phyloP scores from a whole-genome alignment of 2,329 filamentous ascomycete species.

The Akanthomyces dipterigenus region DNA sequence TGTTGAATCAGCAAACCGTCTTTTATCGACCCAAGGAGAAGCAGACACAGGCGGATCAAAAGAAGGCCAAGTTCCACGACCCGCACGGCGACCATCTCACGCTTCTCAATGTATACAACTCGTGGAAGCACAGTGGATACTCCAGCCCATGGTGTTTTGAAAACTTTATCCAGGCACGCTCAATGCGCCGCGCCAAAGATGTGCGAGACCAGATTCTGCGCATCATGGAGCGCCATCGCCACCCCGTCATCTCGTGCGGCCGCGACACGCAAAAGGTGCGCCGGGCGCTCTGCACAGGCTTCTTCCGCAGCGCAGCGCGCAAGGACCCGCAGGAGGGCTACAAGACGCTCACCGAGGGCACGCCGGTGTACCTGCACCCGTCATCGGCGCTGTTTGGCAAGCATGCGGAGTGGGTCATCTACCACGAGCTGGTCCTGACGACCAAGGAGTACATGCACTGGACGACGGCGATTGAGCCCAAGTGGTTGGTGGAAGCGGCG shows the following conservation, averaged over 20 bases:
- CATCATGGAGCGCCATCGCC: constrained; percentile 89
- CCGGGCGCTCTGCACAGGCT: constrained; percentile 83
- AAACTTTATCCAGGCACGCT: constrained; percentile 91
- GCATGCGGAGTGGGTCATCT: constrained; percentile 93
- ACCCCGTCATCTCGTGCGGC: constrained; percentile 76
- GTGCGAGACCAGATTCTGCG: constrained; percentile 85
- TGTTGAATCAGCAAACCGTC: constrained; percentile 79
- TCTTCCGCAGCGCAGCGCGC: constrained; percentile 90
- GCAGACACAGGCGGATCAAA: constrained; percentile 91
- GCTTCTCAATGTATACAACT: constrained; percentile 91
- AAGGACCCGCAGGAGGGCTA: constrained; percentile 97
- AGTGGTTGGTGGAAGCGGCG: constrained; percentile 90
- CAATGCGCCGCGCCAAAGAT: constrained; percentile 84
- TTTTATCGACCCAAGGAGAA: constrained; percentile 98
- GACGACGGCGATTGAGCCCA: constrained; percentile 88
- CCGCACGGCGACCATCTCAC: constrained; percentile 91
- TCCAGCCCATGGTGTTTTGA: constrained; percentile 92
- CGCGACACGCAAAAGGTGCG: constrained; percentile 81
- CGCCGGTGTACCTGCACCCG: constrained; percentile 91
- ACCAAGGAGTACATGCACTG: constrained; percentile 98
- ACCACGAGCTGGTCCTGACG: constrained; percentile 83
- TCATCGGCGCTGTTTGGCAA: constrained; percentile 90
- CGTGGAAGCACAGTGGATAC: constrained; percentile 83
- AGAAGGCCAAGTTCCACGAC: constrained; percentile 96
- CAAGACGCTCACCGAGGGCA: constrained; percentile 93